These are phyloP conservation scores for Blastobotrys elegans DNA, from an alignment of 1,139 yeast species.

Conservation along the genomic window DNA sequence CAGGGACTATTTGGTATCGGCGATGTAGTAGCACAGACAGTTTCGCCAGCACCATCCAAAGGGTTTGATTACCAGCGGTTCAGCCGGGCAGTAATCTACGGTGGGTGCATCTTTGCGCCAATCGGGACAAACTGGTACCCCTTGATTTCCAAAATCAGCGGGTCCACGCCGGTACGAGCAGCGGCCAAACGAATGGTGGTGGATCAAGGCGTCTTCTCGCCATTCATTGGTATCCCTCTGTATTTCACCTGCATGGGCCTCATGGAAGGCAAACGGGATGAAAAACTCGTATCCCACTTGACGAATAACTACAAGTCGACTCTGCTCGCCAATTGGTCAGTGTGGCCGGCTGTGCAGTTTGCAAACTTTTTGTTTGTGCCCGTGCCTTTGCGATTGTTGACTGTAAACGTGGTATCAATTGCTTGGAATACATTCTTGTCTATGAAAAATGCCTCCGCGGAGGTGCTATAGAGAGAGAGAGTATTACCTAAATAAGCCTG, in stretches of 20 bases:
- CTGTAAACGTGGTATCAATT: constrained; percentile 68
- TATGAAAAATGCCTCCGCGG: constrained; percentile 37
- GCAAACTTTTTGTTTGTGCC: constrained; percentile 71
- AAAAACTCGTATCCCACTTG: constrained; percentile 30
- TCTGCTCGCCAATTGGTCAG: constrained; percentile 65
- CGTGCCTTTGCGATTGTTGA: constrained; percentile 56
- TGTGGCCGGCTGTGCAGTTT: constrained; percentile 83
- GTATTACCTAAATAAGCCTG: background rate
- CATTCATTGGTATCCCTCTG: constrained; percentile 39
- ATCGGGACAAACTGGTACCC: constrained; percentile 67
- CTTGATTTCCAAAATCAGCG: constrained; percentile 49
- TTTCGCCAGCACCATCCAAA: constrained; percentile 32
- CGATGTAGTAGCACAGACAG: constrained; percentile 63
- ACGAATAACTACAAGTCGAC: constrained; percentile 38
- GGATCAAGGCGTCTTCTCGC: constrained; percentile 78
- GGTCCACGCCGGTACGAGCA: constrained; percentile 33
- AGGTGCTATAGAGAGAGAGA: background rate
- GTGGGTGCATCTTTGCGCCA: constrained; percentile 73
- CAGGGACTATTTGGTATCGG: constrained; percentile 65
- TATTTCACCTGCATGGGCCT: constrained; percentile 65
- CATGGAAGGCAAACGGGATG: constrained; percentile 47
- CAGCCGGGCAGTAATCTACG: constrained; percentile 63
- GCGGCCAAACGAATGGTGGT: constrained; percentile 48
- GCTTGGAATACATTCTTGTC: constrained; percentile 85
- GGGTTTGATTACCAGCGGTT: constrained; percentile 42